Evolutionary conservation across 1,284 basidiomycete species (phyloP).

Genomic region (Cutaneotrichosporon spelunceum): DNA sequence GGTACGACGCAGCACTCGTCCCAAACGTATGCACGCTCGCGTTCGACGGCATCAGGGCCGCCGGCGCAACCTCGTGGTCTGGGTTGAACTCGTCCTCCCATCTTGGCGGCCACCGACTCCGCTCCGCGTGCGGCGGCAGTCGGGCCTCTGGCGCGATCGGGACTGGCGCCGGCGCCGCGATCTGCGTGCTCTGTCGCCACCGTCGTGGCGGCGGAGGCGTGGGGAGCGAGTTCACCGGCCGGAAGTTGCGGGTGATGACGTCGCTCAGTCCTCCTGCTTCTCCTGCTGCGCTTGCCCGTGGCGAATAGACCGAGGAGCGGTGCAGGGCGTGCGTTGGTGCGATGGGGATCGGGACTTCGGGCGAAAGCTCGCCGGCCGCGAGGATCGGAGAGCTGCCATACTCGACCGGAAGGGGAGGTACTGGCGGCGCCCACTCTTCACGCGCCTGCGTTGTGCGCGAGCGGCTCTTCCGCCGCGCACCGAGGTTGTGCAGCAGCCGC

Average conservation of each 20-base stretch:
- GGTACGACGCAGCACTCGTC: not conserved
- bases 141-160: not conserved
- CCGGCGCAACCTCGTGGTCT: not conserved
- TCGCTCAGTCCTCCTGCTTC: not conserved
- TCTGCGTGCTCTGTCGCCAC: not conserved
- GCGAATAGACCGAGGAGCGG: not conserved
- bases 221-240: not conserved
- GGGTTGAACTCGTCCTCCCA: slow-evolving; percentile 1
- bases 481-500: slow-evolving; percentile 4
- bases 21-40: slow-evolving; percentile 7
- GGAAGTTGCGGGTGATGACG: slow-evolving; percentile 5
- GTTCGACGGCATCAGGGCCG: not conserved
- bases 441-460: not conserved
- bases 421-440: not conserved
- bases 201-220: not conserved
- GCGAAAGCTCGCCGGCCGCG: not conserved
- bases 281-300: not conserved
- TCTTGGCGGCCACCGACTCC: not conserved
- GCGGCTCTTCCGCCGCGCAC: not conserved
- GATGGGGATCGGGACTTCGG: not conserved
- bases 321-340: not conserved
- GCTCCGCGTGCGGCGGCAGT: not conserved
- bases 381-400: not conserved
- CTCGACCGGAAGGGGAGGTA: not conserved
- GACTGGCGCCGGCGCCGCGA: not conserved